Percentiles rank a stretch among this genome's conserved stretches.
phyloP scores from a whole-genome alignment of 208 protist species.

The Trypanosomatidae sp. region DNA sequence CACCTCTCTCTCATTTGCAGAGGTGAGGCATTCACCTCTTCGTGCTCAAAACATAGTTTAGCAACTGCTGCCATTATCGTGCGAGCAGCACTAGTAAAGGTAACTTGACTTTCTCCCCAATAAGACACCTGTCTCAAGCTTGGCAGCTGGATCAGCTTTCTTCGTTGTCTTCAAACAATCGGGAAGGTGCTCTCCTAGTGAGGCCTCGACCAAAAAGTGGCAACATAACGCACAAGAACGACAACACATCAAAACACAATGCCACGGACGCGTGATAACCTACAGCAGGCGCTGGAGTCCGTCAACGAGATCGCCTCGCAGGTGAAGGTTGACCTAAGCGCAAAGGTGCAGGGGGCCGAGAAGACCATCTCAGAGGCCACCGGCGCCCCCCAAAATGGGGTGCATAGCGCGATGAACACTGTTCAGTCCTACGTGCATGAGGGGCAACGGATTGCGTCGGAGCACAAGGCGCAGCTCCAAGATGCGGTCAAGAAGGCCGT shows the following conservation, averaged over 20 bases:
- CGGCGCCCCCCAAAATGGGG: constrained; percentile 12
- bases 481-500: constrained; percentile 32
- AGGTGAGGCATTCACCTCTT: background rate
- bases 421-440: constrained; percentile 30
- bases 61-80: background rate
- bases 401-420: constrained; percentile 25
- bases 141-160: background rate
- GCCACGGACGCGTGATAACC: background rate
- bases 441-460: constrained; percentile 17
- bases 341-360: constrained; percentile 8
- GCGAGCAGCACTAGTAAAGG: background rate
- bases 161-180: background rate
- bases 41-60: background rate
- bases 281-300: constrained; percentile 2
- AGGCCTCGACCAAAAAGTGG: background rate
- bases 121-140: background rate
- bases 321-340: constrained; percentile 1
- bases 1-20: background rate
- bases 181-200: background rate
- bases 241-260: background rate
- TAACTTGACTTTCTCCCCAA: background rate
- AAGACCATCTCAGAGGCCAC: constrained; percentile 7
- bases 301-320: constrained; percentile 3
- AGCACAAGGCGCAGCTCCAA: constrained; percentile 23
- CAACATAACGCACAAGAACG: background rate